Evolutionary conservation across 192 early-diverging fungal genomes (phyloP), one percentile per base, ranked within the genome.

Genomic region (Phycomyces blakesleeanus): DNA sequence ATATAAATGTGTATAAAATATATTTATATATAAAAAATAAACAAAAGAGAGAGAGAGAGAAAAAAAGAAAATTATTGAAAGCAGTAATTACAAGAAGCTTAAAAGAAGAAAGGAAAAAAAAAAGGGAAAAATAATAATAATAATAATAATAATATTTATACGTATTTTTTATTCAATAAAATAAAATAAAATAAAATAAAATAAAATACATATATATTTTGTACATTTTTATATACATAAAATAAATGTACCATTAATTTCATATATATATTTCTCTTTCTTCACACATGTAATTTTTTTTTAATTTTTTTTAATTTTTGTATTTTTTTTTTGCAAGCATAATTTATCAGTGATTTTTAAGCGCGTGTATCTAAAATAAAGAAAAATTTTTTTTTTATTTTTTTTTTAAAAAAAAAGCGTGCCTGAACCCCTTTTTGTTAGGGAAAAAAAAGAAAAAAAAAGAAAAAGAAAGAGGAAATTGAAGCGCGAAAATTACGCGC

Each of bases 401-500:
- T 6, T 14, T 6, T 41, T 41, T 14, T 47, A 47, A 14, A 6
- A 18, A 3, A 11, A 18, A 47, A 18, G 18, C 44, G 44, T 47
- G 44, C 18, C 18, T 14, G 44, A 47, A 47, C 44, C 44, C 44
- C 44, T 47, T 18, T 18, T 47, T 18, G 29, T 7, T 5, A 34
- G 11, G 3, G 11, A 47, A 47, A 47, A 47, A 41, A 41, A 14
- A 10, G 40, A 41, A 10, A 41, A 41, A 41, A 41, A 41, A 41
- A 41, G 40, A 41, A 41, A 14, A 41, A 14, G 40, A 41, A n/a
- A n/a, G n/a, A n/a, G n/a, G n/a, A n/a, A n/a, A n/a, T n/a, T n/a
- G n/a, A n/a, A 34, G 44, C 44, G 44, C 44, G 44, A n/a, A 14
- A n/a, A 18, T 47, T 47, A n/a, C 44, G 44, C 44, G 44, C 44